phyloP scores from a whole-genome alignment of 768 basidiomycete genomes.

The Collybia nuda region DNA sequence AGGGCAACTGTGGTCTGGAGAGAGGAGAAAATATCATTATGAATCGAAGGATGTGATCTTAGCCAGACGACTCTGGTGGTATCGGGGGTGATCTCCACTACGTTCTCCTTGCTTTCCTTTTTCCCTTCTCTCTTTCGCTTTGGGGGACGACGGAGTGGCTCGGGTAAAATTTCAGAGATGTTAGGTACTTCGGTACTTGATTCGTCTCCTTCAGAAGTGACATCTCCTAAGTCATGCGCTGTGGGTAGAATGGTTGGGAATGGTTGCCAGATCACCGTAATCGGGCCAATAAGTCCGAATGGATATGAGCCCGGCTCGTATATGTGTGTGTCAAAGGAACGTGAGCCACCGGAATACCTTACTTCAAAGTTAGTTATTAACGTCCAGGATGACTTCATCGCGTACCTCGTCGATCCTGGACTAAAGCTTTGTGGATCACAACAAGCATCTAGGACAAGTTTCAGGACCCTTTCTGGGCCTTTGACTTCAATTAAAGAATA shows the following conservation, averaged over 20 bases:
- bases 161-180: constrained; percentile 1
- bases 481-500: constrained; percentile 71
- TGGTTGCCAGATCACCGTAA: constrained; percentile 74
- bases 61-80: constrained; percentile 63
- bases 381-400: neutral
- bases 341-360: constrained; percentile 67
- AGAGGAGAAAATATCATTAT: constrained; percentile 51
- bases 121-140: constrained; percentile 24
- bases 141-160: constrained; percentile 3
- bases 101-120: constrained; percentile 30
- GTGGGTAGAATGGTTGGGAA: constrained; percentile 3
- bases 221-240: constrained; percentile 1
- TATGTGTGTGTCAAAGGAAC: constrained; percentile 63
- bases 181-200: neutral
- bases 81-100: constrained; percentile 13
- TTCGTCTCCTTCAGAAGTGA: neutral
- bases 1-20: constrained; percentile 52
- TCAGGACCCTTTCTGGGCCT: constrained; percentile 59
- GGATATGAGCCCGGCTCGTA: constrained; percentile 71
- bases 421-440: constrained; percentile 65
- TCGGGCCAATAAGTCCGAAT: constrained; percentile 65
- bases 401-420: constrained; percentile 61
- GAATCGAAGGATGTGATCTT: constrained; percentile 74
- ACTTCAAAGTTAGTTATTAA: neutral
- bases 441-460: constrained; percentile 47